These are phyloP conservation scores for Albophoma yamanashiensis DNA, from an alignment of 2,329 filamentous ascomycete genomes.

Conservation along the genomic window DNA sequence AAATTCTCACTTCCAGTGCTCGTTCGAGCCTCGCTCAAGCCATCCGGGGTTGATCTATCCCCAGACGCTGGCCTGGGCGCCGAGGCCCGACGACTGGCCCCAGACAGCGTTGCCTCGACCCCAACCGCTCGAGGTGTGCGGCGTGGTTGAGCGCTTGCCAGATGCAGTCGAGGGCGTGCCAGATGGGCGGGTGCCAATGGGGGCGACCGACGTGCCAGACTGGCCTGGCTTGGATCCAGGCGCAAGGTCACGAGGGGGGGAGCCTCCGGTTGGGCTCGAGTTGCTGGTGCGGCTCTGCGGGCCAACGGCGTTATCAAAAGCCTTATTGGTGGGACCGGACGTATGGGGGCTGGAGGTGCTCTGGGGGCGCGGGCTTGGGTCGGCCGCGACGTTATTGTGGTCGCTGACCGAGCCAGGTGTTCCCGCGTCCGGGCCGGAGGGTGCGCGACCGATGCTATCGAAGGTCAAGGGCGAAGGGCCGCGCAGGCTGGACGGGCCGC, in stretches of 20 bases:
- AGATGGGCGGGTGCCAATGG: conserved; percentile 82
- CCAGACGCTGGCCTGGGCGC: conserved; percentile 90
- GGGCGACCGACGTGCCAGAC: conserved; percentile 61
- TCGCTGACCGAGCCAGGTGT: conserved; percentile 31
- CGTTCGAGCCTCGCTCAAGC: neutral
- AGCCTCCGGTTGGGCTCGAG: conserved; percentile 70
- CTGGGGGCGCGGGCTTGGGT: conserved; percentile 57
- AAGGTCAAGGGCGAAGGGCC: conserved; percentile 73
- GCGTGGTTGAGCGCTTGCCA: conserved; percentile 76
- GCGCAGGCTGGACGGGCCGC: conserved; percentile 53
- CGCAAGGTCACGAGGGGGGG: conserved; percentile 59
- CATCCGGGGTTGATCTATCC: conserved; percentile 40
- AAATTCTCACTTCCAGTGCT: conserved; percentile 1
- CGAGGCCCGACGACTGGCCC: conserved; percentile 72
- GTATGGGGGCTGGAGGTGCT: conserved; percentile 78
- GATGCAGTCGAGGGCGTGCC: conserved; percentile 41
- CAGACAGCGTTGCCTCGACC: conserved; percentile 72
- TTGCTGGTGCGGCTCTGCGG: conserved; percentile 66
- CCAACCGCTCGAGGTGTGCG: conserved; percentile 78
- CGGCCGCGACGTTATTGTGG: conserved; percentile 29
- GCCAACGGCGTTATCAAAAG: conserved; percentile 46
- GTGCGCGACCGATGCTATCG: conserved; percentile 42
- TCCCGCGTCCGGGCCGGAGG: conserved; percentile 23
- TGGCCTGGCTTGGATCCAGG: conserved; percentile 42
- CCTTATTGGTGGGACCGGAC: conserved; percentile 41